Evolutionary conservation across 441 rosid genomes (phyloP).

Genomic region (Pelargonium australe): DNA sequence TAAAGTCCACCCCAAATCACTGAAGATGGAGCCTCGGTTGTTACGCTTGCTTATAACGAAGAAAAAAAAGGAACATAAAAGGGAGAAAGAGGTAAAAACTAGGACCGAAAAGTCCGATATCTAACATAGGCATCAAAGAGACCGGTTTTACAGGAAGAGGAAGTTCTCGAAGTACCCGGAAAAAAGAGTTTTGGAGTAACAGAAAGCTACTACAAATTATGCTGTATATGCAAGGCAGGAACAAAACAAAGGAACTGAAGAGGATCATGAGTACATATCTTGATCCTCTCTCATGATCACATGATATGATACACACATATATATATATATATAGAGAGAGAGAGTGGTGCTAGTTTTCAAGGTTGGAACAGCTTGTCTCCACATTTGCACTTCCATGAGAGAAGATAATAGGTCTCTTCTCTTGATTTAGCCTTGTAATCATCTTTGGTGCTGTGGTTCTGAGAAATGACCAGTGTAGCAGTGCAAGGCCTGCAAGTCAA

Average conservation of each 20-base stretch:
- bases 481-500: constrained; percentile 38
- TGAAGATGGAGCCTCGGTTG: too few species aligned
- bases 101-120: too few species aligned
- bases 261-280: background rate
- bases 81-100: too few species aligned
- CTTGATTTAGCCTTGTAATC: constrained; percentile 13
- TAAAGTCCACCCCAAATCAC: too few species aligned
- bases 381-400: constrained; percentile 42
- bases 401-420: constrained; percentile 33
- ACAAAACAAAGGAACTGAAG: background rate
- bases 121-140: too few species aligned
- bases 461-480: constrained; percentile 33
- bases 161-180: too few species aligned
- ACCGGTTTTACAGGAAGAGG: too few species aligned
- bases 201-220: background rate
- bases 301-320: too few species aligned
- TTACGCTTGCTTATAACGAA: too few species aligned
- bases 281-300: background rate
- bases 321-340: too few species aligned
- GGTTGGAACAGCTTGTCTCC: constrained; percentile 35
- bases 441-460: constrained; percentile 15
- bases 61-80: too few species aligned
- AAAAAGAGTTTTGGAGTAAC: background rate
- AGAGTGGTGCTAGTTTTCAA: constrained; percentile 7
- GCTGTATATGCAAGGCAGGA: background rate